A percentile compares a stretch with the other conserved stretches of the same genome.
These are phyloP conservation scores for Solanum bukasovii DNA, from an alignment of 257 asterid species.

Conservation along the genomic window DNA sequence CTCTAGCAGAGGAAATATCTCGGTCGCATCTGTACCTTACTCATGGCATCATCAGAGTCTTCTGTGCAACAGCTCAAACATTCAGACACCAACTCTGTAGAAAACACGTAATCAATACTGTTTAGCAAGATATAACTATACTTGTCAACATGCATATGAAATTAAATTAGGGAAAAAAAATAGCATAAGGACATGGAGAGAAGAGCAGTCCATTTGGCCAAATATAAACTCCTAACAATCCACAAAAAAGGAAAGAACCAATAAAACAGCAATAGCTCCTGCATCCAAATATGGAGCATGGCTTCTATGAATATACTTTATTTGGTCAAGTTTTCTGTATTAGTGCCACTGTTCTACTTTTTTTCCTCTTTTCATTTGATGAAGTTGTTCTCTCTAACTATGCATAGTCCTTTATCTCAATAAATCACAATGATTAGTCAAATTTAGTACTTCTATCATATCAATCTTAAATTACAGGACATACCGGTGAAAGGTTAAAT, in stretches of 20 bases:
- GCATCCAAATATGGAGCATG: background rate
- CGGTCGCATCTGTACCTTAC: conserved; percentile 45
- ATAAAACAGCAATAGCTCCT: background rate
- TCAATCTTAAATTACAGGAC: background rate
- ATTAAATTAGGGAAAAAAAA: background rate
- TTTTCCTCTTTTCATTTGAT: background rate
- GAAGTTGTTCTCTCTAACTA: background rate
- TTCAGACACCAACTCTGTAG: conserved; percentile 73
- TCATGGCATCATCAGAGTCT: conserved; percentile 88
- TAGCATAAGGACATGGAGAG: background rate
- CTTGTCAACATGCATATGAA: background rate
- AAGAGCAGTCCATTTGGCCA: background rate
- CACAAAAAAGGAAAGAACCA: background rate
- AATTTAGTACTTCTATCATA: background rate
- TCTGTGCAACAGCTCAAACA: conserved; percentile 85
- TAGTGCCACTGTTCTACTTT: background rate
- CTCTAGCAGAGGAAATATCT: background rate
- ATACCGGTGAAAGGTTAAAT: background rate
- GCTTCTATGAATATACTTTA: background rate
- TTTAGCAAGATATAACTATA: background rate
- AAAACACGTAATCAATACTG: background rate
- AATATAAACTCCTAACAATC: background rate
- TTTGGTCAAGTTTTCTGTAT: background rate
- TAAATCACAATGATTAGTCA: background rate
- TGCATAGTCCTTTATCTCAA: background rate